Evolutionary conservation across 371 early-diverging fungal species (phyloP).

Genomic region (Mucor irregularis): DNA sequence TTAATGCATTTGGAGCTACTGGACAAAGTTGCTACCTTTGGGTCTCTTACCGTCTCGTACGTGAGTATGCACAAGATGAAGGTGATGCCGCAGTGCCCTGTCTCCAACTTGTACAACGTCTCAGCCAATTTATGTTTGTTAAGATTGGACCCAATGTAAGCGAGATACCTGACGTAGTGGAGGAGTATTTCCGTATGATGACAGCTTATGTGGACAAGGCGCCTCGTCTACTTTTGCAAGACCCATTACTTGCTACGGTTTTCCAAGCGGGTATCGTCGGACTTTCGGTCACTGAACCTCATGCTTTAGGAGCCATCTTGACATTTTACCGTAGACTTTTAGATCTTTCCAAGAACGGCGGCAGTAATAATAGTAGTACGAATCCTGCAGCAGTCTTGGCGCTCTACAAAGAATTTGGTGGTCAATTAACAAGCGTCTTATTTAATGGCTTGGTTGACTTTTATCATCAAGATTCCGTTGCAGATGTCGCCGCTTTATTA

Average conservation of each 20-base stretch:
- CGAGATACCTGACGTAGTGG: slow-evolving; percentile 69
- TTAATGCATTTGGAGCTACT: slow-evolving; percentile 62
- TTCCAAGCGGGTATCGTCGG: slow-evolving; percentile 68
- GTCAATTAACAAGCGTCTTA: slow-evolving; percentile 33
- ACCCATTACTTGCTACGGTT: slow-evolving; percentile 37
- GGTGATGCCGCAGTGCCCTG: slow-evolving; percentile 8
- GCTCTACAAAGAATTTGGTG: slow-evolving; percentile 36
- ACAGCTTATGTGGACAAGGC: slow-evolving; percentile 54
- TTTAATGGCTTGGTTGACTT: slow-evolving; percentile 48
- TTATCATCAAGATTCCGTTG: slow-evolving; percentile 51
- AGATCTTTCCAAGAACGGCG: neutral
- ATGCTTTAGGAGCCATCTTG: slow-evolving; percentile 63
- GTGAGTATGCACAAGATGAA: slow-evolving; percentile 21
- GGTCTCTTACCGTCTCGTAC: slow-evolving; percentile 59
- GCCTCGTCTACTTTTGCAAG: slow-evolving; percentile 57
- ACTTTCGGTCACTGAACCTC: slow-evolving; percentile 59
- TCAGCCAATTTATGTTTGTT: slow-evolving; percentile 14
- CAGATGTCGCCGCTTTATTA: slow-evolving; percentile 47
- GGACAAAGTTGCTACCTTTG: slow-evolving; percentile 75
- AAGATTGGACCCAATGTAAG: slow-evolving; percentile 37
- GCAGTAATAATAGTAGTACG: neutral
- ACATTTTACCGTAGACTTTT: slow-evolving; percentile 45
- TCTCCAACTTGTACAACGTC: slow-evolving; percentile 11
- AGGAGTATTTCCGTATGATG: slow-evolving; percentile 69
- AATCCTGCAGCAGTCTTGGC: slow-evolving; percentile 14